phyloP scores from a whole-genome alignment of 2,329 filamentous ascomycete genomes.

The Xylariaceae sp. region DNA sequence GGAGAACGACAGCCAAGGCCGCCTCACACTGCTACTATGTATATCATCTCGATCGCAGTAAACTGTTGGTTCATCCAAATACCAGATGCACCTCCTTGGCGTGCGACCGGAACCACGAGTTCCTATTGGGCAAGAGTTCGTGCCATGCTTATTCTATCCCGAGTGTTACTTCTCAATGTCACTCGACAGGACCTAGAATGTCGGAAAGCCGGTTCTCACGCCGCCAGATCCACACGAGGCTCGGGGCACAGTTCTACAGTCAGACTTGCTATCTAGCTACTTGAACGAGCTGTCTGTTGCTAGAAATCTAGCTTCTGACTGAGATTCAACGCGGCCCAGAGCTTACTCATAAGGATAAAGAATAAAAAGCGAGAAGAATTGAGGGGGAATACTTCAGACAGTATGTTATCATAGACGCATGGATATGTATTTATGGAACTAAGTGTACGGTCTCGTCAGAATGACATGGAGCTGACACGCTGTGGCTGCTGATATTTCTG shows the following conservation, averaged over 20 bases:
- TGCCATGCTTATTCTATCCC: not conserved
- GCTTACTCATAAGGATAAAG: too few species aligned
- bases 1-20: not conserved
- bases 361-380: too few species aligned
- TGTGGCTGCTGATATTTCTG: too few species aligned
- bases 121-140: constrained; percentile 1
- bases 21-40: not conserved
- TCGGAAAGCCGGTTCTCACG: not conserved
- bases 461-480: too few species aligned
- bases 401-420: too few species aligned
- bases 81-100: constrained; percentile 5
- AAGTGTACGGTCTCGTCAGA: too few species aligned
- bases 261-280: not conserved
- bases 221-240: not conserved
- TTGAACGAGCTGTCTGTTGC: too few species aligned
- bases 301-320: too few species aligned
- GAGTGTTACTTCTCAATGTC: not conserved
- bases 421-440: too few species aligned
- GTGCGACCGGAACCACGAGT: not conserved
- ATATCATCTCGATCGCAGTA: not conserved
- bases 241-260: constrained; percentile 4
- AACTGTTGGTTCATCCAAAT: not conserved
- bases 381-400: too few species aligned
- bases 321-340: too few species aligned
- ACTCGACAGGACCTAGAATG: too few species aligned